A percentile compares a stretch with the other conserved stretches of the same genome.
phyloP scores from a whole-genome alignment of 2,329 filamentous ascomycete genomes.

The Ophiostoma perfectum region DNA sequence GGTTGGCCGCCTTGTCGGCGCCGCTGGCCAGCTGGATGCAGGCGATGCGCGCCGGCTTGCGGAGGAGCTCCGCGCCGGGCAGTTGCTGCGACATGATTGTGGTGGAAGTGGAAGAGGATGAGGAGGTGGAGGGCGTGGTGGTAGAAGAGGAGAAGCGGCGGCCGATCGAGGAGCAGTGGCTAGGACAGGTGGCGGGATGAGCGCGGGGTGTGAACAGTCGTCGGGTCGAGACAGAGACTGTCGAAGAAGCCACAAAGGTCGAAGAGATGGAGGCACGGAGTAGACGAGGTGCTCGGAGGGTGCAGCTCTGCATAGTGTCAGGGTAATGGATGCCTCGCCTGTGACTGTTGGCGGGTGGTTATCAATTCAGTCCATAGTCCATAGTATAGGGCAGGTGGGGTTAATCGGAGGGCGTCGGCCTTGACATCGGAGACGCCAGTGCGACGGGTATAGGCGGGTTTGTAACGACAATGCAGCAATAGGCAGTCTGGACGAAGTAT shows the following conservation, averaged over 20 bases:
- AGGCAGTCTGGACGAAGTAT: not conserved
- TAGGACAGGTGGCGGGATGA: not conserved
- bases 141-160: not conserved
- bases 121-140: not conserved
- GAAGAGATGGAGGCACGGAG: not conserved
- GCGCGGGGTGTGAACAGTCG: not conserved
- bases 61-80: constrained; percentile 49
- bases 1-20: constrained; percentile 78
- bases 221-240: not conserved
- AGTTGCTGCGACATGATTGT: constrained; percentile 6
- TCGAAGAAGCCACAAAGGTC: not conserved
- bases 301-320: constrained; percentile 4
- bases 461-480: not conserved
- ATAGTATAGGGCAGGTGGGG: not conserved
- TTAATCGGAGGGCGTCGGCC: constrained; percentile 8
- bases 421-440: constrained; percentile 5
- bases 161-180: not conserved
- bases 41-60: constrained; percentile 71
- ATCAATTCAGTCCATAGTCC: constrained; percentile 1
- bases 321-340: not conserved
- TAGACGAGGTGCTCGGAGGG: not conserved
- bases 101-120: not conserved
- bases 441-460: constrained; percentile 1
- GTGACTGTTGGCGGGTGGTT: not conserved
- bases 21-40: constrained; percentile 77